phyloP scores from a whole-genome alignment of 306 rosid species.

The Inga leiocalycina region DNA sequence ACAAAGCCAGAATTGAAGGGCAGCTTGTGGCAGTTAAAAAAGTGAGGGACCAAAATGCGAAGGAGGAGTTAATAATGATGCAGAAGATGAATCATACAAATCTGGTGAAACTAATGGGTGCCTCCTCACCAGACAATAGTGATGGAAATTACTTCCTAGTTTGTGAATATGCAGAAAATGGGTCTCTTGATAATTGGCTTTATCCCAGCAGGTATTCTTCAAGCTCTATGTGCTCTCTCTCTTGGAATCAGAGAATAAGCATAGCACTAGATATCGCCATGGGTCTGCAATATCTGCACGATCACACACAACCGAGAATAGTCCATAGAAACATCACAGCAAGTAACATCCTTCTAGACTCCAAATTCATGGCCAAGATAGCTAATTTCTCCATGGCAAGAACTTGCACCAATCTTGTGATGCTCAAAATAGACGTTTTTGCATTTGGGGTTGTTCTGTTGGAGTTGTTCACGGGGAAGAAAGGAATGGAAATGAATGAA shows the following conservation, averaged over 20 bases:
- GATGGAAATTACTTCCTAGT: not conserved
- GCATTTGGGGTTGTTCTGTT: not conserved
- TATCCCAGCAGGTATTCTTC: not conserved
- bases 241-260: slow-evolving; percentile 5
- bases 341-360: slow-evolving; percentile 14
- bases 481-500: not conserved
- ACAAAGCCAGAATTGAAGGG: slow-evolving; percentile 3
- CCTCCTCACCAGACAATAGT: not conserved
- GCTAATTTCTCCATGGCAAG: slow-evolving; percentile 11
- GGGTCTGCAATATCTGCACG: slow-evolving; percentile 9
- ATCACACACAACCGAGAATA: slow-evolving; percentile 5
- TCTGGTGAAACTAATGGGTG: not conserved
- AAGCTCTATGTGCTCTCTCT: not conserved
- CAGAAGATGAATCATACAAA: slow-evolving; percentile 1
- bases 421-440: slow-evolving; percentile 9
- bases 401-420: not conserved
- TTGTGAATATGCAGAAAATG: not conserved
- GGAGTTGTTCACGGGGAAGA: slow-evolving; percentile 1
- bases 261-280: slow-evolving; percentile 11
- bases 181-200: slow-evolving; percentile 1
- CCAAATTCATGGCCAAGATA: slow-evolving; percentile 1
- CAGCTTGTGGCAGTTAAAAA: not conserved
- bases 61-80: not conserved
- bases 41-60: not conserved
- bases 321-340: slow-evolving; percentile 10